A percentile compares a stretch with the other conserved stretches of the same genome.
phyloP scores from a whole-genome alignment of 2,329 filamentous ascomycete genomes.

The Ophiocordyceps camponoti-rufipedis region DNA sequence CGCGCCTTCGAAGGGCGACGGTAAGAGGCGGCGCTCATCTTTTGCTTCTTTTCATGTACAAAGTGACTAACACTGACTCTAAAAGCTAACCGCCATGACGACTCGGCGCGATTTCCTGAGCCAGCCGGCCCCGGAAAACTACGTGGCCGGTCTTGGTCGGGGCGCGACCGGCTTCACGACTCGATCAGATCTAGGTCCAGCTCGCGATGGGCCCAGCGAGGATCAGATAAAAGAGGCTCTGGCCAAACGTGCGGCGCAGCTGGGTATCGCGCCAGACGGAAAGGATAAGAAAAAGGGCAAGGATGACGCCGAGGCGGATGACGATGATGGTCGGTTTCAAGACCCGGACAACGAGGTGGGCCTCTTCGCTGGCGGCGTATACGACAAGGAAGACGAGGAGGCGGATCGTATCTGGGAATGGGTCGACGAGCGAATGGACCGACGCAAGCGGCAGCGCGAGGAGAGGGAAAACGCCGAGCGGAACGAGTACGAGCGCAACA shows the following conservation, averaged over 20 bases:
- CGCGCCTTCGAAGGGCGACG: background rate
- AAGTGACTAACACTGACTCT: too few species aligned
- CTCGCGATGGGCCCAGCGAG: slow-evolving; percentile 84
- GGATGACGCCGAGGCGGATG: slow-evolving; percentile 50
- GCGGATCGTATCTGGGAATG: slow-evolving; percentile 90
- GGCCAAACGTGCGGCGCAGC: slow-evolving; percentile 74
- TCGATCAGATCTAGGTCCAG: slow-evolving; percentile 86
- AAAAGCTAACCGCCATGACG: too few species aligned
- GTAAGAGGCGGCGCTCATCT: background rate
- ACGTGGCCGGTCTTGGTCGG: slow-evolving; percentile 90
- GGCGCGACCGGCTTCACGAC: slow-evolving; percentile 97
- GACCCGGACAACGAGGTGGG: slow-evolving; percentile 96
- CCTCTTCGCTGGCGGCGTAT: slow-evolving; percentile 85
- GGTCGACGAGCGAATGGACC: slow-evolving; percentile 94
- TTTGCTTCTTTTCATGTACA: background rate
- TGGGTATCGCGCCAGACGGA: slow-evolving; percentile 53
- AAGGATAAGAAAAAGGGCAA: slow-evolving; percentile 56
- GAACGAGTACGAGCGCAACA: slow-evolving; percentile 91
- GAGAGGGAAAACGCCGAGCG: slow-evolving; percentile 77
- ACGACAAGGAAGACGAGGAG: slow-evolving; percentile 95
- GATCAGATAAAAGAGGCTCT: slow-evolving; percentile 98
- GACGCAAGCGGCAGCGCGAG: slow-evolving; percentile 83
- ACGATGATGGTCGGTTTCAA: slow-evolving; percentile 69
- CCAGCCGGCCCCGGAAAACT: slow-evolving; percentile 71
- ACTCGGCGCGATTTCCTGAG: slow-evolving; percentile 69